A percentile compares a stretch with the other conserved stretches of the same genome.
Evolutionary conservation across 495 filamentous ascomycete species (phyloP).

Genomic region (Xylaria bambusicola): DNA sequence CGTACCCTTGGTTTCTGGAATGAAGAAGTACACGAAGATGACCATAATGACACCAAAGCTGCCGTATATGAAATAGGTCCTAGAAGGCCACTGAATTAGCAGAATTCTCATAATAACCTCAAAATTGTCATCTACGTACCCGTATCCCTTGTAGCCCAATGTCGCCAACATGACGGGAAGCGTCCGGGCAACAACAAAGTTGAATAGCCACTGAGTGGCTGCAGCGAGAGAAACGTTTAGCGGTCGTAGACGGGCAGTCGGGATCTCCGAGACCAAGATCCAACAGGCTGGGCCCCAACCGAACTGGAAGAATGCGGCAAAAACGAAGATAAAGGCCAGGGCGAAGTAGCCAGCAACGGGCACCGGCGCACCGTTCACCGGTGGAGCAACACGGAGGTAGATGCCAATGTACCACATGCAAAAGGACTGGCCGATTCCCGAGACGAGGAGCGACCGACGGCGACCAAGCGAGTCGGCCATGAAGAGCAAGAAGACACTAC

Average conservation of each 20-base stretch:
- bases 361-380: slow-evolving; percentile 45
- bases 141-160: slow-evolving; percentile 64
- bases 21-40: slow-evolving; percentile 69
- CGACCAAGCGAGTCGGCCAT: slow-evolving; percentile 73
- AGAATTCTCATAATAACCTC: neutral
- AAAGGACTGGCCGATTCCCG: slow-evolving; percentile 67
- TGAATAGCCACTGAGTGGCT: slow-evolving; percentile 71
- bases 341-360: slow-evolving; percentile 60
- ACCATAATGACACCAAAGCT: slow-evolving; percentile 68
- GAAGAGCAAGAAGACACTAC: slow-evolving; percentile 65
- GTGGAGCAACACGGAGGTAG: slow-evolving; percentile 73
- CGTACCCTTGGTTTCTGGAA: slow-evolving; percentile 72
- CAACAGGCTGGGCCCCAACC: slow-evolving; percentile 80
- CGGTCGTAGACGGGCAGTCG: slow-evolving; percentile 68
- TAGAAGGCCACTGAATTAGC: slow-evolving; percentile 17
- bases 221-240: slow-evolving; percentile 70
- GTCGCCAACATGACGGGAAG: slow-evolving; percentile 67
- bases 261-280: slow-evolving; percentile 77
- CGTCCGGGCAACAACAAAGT: slow-evolving; percentile 66
- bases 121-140: slow-evolving; percentile 19
- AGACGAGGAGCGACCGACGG: slow-evolving; percentile 70
- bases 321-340: slow-evolving; percentile 71
- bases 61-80: slow-evolving; percentile 58
- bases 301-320: slow-evolving; percentile 76
- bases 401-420: slow-evolving; percentile 80